Conservation (phyloP, 2,329 filamentous ascomycete genomes). For the Trematosphaeria pertusa region DNA sequence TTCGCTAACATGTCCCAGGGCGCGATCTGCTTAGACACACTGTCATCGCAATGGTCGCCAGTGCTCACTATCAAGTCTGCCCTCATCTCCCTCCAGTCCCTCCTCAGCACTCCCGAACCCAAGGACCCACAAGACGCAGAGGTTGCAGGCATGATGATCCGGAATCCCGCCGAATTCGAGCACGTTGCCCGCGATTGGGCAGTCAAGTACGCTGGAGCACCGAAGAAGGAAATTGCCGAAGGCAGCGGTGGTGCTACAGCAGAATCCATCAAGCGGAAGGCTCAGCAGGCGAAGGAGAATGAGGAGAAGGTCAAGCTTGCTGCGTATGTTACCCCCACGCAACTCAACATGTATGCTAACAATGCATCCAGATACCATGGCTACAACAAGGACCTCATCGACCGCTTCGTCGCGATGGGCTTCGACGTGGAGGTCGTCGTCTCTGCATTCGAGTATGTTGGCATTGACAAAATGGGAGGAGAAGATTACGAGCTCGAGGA, state of each 20-base stretch:
- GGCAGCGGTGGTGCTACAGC: constrained; percentile 60
- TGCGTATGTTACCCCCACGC: constrained; percentile 51
- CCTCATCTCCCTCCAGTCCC: constrained; percentile 88
- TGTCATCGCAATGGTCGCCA: constrained; percentile 90
- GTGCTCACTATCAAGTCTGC: constrained; percentile 96
- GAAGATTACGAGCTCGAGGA: constrained; percentile 87
- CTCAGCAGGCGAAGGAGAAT: constrained; percentile 62
- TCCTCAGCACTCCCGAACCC: constrained; percentile 91
- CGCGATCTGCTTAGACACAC: constrained; percentile 94
- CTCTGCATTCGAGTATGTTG: constrained; percentile 79
- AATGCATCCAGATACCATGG: constrained; percentile 72
- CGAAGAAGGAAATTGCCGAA: constrained; percentile 62
- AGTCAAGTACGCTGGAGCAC: constrained; percentile 80
- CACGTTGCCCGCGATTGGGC: constrained; percentile 90
- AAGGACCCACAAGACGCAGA: constrained; percentile 97
- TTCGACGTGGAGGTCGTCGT: constrained; percentile 90
- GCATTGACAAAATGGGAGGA: constrained; percentile 79
- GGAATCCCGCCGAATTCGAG: constrained; percentile 79
- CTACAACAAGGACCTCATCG: constrained; percentile 83
- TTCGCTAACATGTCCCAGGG: constrained; percentile 65
- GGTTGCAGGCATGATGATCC: constrained; percentile 88
- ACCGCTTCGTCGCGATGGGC: constrained; percentile 88
- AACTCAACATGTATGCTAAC: constrained; percentile 33
- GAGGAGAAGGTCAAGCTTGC: constrained; percentile 64
- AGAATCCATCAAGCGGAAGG: constrained; percentile 62